phyloP scores from a whole-genome alignment of 176 grass and related monocot genomes.

The Lolium multiflorum region DNA sequence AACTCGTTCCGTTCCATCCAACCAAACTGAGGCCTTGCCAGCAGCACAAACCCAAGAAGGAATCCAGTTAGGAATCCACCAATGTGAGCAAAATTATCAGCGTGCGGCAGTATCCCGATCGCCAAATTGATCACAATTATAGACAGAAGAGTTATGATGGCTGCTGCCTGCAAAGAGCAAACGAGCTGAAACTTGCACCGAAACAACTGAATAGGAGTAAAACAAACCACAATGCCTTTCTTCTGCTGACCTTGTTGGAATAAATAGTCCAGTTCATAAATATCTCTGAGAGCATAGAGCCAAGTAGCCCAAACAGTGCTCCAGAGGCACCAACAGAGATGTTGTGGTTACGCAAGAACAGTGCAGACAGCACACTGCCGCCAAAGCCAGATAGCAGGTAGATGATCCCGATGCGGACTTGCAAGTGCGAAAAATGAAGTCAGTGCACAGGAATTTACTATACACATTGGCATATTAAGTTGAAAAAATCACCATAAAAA shows the following conservation, averaged over 20 bases:
- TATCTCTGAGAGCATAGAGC: conserved; percentile 96
- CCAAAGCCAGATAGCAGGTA: conserved; percentile 88
- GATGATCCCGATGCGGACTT: conserved; percentile 82
- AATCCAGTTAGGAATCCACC: conserved; percentile 84
- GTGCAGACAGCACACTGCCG: conserved; percentile 74
- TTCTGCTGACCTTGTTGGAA: conserved; percentile 78
- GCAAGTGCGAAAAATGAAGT: conserved; percentile 29
- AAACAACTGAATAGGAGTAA: conserved; percentile 6
- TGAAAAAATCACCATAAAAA: background rate
- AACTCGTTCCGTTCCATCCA: conserved; percentile 77
- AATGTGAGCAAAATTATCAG: conserved; percentile 84
- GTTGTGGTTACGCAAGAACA: conserved; percentile 62
- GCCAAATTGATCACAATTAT: conserved; percentile 85
- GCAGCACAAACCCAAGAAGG: conserved; percentile 78
- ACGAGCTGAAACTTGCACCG: conserved; percentile 22
- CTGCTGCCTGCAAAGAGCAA: conserved; percentile 63
- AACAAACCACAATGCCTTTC: background rate
- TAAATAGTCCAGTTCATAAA: conserved; percentile 98
- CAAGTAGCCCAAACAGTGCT: conserved; percentile 93
- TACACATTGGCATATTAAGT: background rate
- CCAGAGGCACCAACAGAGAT: conserved; percentile 91
- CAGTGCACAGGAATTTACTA: background rate
- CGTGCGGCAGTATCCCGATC: conserved; percentile 81
- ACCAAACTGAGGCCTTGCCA: conserved; percentile 85
- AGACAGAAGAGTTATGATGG: conserved; percentile 67